Evolutionary conservation across 225 moss, liverwort and hornwort genomes (phyloP).

Genomic region (Lunularia cruciata): DNA sequence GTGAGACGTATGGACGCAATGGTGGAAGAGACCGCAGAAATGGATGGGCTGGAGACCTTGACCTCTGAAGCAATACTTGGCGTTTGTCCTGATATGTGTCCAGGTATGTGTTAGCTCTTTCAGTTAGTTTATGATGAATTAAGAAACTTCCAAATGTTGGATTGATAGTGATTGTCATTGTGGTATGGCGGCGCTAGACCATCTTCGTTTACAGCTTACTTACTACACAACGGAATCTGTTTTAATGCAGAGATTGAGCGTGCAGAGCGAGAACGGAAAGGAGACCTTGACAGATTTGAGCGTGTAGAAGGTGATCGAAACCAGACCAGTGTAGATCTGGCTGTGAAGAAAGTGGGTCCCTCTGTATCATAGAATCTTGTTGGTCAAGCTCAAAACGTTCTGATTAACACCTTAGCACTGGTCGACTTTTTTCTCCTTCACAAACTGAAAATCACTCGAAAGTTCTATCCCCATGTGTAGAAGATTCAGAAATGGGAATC

Average conservation of each 20-base stretch:
- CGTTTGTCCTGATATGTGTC: slow-evolving; percentile 90
- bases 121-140: background rate
- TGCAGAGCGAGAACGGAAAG: slow-evolving; percentile 89
- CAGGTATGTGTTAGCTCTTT: slow-evolving; percentile 55
- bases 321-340: slow-evolving; percentile 74
- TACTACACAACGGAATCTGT: background rate
- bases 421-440: background rate
- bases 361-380: background rate
- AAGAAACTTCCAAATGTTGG: background rate
- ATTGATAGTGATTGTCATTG: background rate
- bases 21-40: slow-evolving; percentile 52
- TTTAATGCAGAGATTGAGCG: slow-evolving; percentile 73
- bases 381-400: too few species aligned
- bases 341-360: slow-evolving; percentile 70
- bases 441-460: background rate
- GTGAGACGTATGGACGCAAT: slow-evolving; percentile 21
- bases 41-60: slow-evolving; percentile 55
- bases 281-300: slow-evolving; percentile 96
- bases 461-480: too few species aligned
- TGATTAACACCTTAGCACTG: too few species aligned
- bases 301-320: slow-evolving; percentile 87
- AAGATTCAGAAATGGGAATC: too few species aligned
- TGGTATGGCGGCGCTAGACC: too few species aligned
- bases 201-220: background rate
- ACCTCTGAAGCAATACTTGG: slow-evolving; percentile 79